These are phyloP conservation scores for Claviceps sp. DNA, from an alignment of 2,329 filamentous ascomycete species.

Conservation along the genomic window DNA sequence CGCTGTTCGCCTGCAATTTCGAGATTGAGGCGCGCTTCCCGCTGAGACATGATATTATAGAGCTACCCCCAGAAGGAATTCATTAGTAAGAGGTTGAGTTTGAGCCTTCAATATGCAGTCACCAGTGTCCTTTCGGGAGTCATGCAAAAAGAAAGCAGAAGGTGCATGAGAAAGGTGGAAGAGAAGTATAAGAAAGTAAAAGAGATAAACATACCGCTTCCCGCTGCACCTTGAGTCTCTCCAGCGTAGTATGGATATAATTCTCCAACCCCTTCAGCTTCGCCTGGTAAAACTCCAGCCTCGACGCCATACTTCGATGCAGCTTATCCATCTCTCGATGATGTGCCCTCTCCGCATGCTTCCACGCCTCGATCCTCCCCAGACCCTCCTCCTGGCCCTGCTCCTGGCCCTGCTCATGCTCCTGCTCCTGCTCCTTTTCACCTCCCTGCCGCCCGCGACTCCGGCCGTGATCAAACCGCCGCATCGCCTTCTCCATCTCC, in stretches of 20 bases:
- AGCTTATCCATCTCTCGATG: conserved; percentile 26
- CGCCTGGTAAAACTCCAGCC: conserved; percentile 45
- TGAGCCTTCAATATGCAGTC: too few species aligned
- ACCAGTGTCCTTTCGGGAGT: too few species aligned
- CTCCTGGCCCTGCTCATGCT: conserved; percentile 9
- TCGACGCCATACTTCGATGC: conserved; percentile 37
- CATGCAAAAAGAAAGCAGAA: too few species aligned
- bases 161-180: neutral
- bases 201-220: conserved; percentile 34
- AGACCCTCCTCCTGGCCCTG: conserved; percentile 10
- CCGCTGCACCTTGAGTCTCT: conserved; percentile 46
- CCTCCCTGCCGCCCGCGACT: too few species aligned
- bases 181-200: neutral
- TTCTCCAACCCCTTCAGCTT: conserved; percentile 50
- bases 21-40: conserved; percentile 49
- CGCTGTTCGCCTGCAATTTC: conserved; percentile 49
- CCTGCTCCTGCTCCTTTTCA: too few species aligned
- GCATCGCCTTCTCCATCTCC: conserved; percentile 36
- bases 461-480: conserved; percentile 21
- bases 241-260: conserved; percentile 48
- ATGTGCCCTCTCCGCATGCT: conserved; percentile 16
- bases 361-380: neutral
- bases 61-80: conserved; percentile 24
- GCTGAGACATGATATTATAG: conserved; percentile 53
- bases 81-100: too few species aligned